Evolutionary conservation across 805 yeast genomes (phyloP).

Genomic region (Candida piceae): DNA sequence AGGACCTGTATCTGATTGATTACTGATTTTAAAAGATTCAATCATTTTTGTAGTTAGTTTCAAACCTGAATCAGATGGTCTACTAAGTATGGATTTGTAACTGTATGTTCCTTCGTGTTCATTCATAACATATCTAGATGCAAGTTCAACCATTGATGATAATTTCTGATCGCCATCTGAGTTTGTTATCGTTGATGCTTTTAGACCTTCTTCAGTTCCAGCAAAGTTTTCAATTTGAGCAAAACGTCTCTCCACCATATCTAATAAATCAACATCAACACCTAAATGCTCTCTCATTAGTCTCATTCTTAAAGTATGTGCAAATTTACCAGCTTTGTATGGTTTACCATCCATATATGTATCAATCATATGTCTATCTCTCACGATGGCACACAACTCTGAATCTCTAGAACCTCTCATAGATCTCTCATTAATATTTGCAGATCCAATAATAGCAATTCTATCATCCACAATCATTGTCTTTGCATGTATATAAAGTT

Average conservation of each 20-base stretch:
- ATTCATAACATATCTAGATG: constrained; percentile 60
- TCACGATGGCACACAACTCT: constrained; percentile 83
- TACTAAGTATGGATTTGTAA: constrained; percentile 14
- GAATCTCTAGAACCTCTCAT: constrained; percentile 94
- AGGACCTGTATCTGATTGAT: constrained; percentile 17
- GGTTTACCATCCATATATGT: constrained; percentile 77
- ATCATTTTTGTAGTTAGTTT: constrained; percentile 19
- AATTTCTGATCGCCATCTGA: constrained; percentile 29
- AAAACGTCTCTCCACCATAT: constrained; percentile 72
- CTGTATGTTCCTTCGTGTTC: constrained; percentile 29
- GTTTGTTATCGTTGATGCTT: constrained; percentile 38
- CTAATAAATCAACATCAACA: constrained; percentile 82
- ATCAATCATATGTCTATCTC: constrained; percentile 73
- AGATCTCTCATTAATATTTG: constrained; percentile 94
- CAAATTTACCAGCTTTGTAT: constrained; percentile 78
- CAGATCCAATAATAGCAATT: constrained; percentile 92
- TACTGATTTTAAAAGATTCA: constrained; percentile 9
- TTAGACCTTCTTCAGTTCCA: constrained; percentile 34
- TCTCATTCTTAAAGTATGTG: constrained; percentile 83
- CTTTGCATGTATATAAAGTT: constrained; percentile 90
- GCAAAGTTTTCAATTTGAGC: constrained; percentile 43
- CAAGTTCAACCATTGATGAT: constrained; percentile 73
- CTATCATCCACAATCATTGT: constrained; percentile 89
- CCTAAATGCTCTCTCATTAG: constrained; percentile 97
- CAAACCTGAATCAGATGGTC: constrained; percentile 8